These are phyloP conservation scores for Rhodotorula sp. DNA, from an alignment of 1,284 basidiomycete genomes.

Conservation along the genomic window DNA sequence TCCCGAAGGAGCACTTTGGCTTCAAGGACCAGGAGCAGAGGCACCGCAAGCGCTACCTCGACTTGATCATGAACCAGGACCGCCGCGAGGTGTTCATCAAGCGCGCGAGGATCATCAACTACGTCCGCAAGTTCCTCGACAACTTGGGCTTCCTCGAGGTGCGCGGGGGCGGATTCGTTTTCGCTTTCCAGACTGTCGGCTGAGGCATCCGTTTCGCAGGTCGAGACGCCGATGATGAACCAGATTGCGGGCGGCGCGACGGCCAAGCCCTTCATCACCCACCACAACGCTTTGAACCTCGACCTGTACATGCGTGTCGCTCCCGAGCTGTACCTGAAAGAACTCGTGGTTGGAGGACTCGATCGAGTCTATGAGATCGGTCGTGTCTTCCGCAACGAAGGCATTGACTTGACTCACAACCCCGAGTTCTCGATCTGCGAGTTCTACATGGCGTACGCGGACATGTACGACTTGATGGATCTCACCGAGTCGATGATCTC, in stretches of 20 bases:
- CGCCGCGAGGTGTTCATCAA: constrained; percentile 91
- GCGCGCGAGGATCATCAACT: constrained; percentile 75
- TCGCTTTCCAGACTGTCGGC: too few relatives aligned
- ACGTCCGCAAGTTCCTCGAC: constrained; percentile 88
- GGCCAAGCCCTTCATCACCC: constrained; percentile 97
- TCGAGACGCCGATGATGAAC: constrained; percentile 98
- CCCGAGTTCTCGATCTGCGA: constrained; percentile 98
- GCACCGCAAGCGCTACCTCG: constrained; percentile 98
- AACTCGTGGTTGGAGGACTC: constrained; percentile 93
- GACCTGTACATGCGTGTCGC: constrained; percentile 98
- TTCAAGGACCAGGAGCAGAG: constrained; percentile 95
- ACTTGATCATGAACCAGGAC: constrained; percentile 90
- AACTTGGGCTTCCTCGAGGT: constrained; percentile 87
- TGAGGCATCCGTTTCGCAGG: constrained; percentile 46
- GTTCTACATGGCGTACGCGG: constrained; percentile 99
- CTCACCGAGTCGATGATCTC: constrained; percentile 89
- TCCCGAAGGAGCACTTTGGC: constrained; percentile 81
- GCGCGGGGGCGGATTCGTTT: too few relatives aligned
- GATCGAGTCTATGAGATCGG: constrained; percentile 99
- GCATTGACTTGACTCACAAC: constrained; percentile 97
- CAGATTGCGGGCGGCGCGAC: constrained; percentile 96
- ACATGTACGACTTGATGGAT: constrained; percentile 99
- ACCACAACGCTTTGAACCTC: constrained; percentile 97
- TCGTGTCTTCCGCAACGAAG: constrained; percentile 96
- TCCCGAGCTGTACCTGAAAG: constrained; percentile 96